Base-by-base conservation (phyloP, 2,329 filamentous ascomycete genomes). In the Chrysoporthe puriensis region DNA sequence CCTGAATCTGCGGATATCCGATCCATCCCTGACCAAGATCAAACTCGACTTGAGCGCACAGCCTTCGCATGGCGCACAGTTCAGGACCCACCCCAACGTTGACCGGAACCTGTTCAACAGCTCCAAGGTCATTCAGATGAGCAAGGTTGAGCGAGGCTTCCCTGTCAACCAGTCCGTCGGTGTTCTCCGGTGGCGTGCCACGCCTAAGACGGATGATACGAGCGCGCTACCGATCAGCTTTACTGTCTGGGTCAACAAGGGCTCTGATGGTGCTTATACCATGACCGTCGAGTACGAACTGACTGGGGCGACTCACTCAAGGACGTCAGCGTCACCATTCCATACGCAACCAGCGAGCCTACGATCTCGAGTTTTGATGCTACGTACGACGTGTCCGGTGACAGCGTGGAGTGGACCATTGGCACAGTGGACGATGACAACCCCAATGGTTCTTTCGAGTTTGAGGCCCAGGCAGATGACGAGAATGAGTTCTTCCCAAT, bases 401-500 rank as follows among this genome's bases (percentile, higher is more conserved):
- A 98, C 78, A 93, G 90, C 77, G 80, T 99, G 67, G 95, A 98
- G 77, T 99, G 96, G 96, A 91, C 90, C 54, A 92, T 99, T 74
- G 95, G 96, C 70, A 87, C 88, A 4, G 90, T 98, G 52, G 91
- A 94, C 74, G 90, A 93, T 62, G 90, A 90, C 67, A 97, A 96
- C 77, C 82, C 90, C 21, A 94, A 85, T 52, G 96, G 96, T 21
- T 91, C 92, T 59, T 98, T 99, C 75, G 96, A 99, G 78, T 98
- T 99, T 73, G 96, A 98, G 80, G 93, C 94, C 1, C 89, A 92
- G 77, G 92, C 92, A 13, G 88, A 89, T 66, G 92, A 94, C 72
- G 96, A 98, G 77, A 90, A 93, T 66, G 94, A 97, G 74, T 98
- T 98, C 83, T 99, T 99, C 89, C 96, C 96, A 1, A 98, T 99